These are phyloP conservation scores for Pleurotus giganteus DNA, from an alignment of 768 basidiomycete genomes.

Conservation along the genomic window DNA sequence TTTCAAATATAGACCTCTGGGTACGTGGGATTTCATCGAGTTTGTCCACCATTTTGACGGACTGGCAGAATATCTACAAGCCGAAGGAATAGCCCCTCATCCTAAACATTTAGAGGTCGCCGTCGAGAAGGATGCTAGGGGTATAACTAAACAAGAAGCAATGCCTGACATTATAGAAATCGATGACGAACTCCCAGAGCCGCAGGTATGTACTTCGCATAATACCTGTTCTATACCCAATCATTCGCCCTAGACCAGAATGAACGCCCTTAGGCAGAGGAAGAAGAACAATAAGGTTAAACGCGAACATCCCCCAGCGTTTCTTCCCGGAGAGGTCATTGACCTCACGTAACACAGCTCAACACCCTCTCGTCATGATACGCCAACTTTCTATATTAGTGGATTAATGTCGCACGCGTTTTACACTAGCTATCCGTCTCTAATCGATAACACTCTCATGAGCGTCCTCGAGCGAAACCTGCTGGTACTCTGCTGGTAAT, in stretches of 20 bases:
- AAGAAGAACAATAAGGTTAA: neutral
- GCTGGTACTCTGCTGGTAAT: too few species aligned
- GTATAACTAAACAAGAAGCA: neutral
- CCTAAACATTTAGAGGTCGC: neutral
- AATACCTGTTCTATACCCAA: neutral
- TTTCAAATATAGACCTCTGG: slow-evolving; percentile 18
- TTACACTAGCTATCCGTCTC: too few species aligned
- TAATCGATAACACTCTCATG: too few species aligned
- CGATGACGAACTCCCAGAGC: neutral
- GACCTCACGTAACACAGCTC: neutral
- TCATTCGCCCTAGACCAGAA: neutral
- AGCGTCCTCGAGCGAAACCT: too few species aligned
- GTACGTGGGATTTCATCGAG: slow-evolving; percentile 2
- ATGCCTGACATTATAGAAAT: neutral
- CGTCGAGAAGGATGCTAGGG: neutral
- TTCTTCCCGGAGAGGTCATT: neutral
- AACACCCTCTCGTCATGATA: too few species aligned
- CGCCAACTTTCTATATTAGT: too few species aligned
- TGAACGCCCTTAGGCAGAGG: slow-evolving; percentile 8
- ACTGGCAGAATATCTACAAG: slow-evolving; percentile 13
- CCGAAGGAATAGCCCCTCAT: slow-evolving; percentile 12
- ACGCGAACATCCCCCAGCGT: too few species aligned
- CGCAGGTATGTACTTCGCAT: neutral
- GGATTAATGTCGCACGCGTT: too few species aligned
- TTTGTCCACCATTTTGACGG: too few species aligned